A percentile compares a stretch with the other conserved stretches of the same genome.
phyloP scores from a whole-genome alignment of 2,329 filamentous ascomycete genomes.

The Penicillium sp. region DNA sequence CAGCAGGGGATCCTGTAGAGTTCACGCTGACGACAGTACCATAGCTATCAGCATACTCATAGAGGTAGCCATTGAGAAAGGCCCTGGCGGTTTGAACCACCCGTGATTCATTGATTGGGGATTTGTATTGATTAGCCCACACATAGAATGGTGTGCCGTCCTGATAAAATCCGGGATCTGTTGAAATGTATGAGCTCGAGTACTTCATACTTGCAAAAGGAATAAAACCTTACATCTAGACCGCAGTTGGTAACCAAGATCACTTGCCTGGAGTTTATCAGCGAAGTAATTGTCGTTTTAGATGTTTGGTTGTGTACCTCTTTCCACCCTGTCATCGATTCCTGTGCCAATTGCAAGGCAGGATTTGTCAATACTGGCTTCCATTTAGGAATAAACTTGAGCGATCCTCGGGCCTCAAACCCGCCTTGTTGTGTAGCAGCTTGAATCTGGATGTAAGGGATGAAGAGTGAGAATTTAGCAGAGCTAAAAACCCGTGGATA shows the following conservation, averaged over 20 bases:
- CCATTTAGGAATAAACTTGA: conserved; percentile 62
- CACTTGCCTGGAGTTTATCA: conserved; percentile 12
- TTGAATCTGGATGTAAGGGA: conserved; percentile 48
- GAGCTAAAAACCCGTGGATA: background rate
- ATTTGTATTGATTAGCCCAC: conserved; percentile 66
- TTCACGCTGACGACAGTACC: conserved; percentile 62
- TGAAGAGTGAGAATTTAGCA: background rate
- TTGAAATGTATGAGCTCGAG: background rate
- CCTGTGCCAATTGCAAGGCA: conserved; percentile 56
- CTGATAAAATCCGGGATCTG: conserved; percentile 52
- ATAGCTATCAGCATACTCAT: conserved; percentile 54
- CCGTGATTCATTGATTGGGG: conserved; percentile 34
- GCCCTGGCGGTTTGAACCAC: conserved; percentile 63
- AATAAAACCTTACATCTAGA: conserved; percentile 18
- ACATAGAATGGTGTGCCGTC: conserved; percentile 55
- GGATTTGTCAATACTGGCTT: conserved; percentile 57
- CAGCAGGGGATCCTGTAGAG: conserved; percentile 50
- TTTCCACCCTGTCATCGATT: conserved; percentile 63
- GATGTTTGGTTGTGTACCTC: conserved; percentile 40
- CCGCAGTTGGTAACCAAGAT: conserved; percentile 23
- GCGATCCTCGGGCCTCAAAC: conserved; percentile 54
- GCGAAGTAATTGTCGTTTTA: background rate
- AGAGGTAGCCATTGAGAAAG: conserved; percentile 62
- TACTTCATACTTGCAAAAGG: background rate
- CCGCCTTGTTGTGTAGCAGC: conserved; percentile 36